These are phyloP conservation scores for Butyriboletus appendiculatus DNA, from an alignment of 1,284 basidiomycete genomes.

Conservation along the genomic window DNA sequence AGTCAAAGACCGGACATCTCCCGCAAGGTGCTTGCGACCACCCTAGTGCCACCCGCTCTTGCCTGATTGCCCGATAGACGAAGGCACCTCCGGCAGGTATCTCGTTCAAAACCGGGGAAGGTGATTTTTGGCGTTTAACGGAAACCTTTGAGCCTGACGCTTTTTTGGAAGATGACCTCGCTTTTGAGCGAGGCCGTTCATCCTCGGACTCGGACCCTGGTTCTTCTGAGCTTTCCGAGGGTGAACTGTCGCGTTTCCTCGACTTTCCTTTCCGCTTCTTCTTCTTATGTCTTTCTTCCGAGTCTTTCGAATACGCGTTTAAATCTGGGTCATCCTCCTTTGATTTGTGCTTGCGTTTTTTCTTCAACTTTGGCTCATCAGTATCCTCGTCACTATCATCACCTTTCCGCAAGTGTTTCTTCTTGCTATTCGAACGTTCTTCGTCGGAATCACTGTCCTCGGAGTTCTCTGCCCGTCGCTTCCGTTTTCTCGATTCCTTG, in stretches of 20 bases:
- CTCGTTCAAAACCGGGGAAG: constrained; percentile 21
- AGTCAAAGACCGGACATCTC: constrained; percentile 53
- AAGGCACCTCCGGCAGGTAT: constrained; percentile 25
- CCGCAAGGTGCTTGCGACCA: constrained; percentile 55
- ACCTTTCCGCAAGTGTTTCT: constrained; percentile 20
- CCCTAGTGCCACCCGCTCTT: constrained; percentile 43
- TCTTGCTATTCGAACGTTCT: constrained; percentile 19
- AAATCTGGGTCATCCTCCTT: constrained; percentile 15
- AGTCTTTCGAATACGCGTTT: constrained; percentile 11
- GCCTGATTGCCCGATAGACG: constrained; percentile 50
- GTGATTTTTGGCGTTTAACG: constrained; percentile 23
- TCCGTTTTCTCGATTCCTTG: constrained; percentile 25
- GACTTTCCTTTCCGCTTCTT: constrained; percentile 32
- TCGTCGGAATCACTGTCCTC: constrained; percentile 26
- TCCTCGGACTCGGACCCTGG: constrained; percentile 17
- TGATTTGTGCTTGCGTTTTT: constrained; percentile 30
- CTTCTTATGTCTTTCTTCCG: constrained; percentile 12
- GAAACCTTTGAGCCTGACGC: constrained; percentile 12
- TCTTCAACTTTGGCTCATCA: constrained; percentile 23
- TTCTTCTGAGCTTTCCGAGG: constrained; percentile 16
- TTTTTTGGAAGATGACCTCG: constrained; percentile 25
- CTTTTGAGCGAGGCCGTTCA: constrained; percentile 19
- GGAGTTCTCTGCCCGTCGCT: constrained; percentile 18
- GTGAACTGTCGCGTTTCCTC: constrained; percentile 21
- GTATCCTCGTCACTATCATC: constrained; percentile 18